Conservation (phyloP, 805 yeast genomes). For the Starmerella scarabaei region DNA sequence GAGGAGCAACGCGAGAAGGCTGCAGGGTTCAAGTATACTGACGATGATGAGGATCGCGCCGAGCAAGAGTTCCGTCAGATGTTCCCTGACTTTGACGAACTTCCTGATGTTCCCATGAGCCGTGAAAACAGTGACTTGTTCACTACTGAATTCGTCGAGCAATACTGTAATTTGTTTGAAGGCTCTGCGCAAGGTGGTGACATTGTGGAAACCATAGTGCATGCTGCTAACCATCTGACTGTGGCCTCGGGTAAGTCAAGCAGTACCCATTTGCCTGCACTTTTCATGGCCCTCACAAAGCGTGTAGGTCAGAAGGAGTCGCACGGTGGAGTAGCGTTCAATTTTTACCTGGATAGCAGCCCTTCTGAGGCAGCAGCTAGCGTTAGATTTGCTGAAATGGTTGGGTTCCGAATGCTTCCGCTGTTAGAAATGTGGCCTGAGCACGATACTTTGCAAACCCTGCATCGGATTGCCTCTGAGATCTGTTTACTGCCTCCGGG, state of each 20-base stretch:
- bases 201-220: neutral
- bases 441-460: slow-evolving; percentile 71
- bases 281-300: slow-evolving; percentile 9
- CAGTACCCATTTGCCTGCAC: slow-evolving; percentile 10
- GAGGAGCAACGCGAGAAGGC: slow-evolving; percentile 48
- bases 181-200: neutral
- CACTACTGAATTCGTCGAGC: slow-evolving; percentile 30
- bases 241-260: slow-evolving; percentile 1
- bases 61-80: slow-evolving; percentile 69
- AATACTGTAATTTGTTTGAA: slow-evolving; percentile 3
- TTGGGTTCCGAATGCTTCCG: slow-evolving; percentile 35
- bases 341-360: slow-evolving; percentile 55
- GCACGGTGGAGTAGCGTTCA: slow-evolving; percentile 18
- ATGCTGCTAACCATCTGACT: slow-evolving; percentile 3
- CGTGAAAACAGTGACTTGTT: slow-evolving; percentile 4
- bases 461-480: slow-evolving; percentile 52
- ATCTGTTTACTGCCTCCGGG: slow-evolving; percentile 46
- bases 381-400: slow-evolving; percentile 34
- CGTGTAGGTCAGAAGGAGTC: neutral
- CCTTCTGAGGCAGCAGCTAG: slow-evolving; percentile 51
- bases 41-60: slow-evolving; percentile 43
- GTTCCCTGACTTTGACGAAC: slow-evolving; percentile 62
- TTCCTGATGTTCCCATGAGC: neutral
- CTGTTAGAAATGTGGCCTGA: slow-evolving; percentile 78
- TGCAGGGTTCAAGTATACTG: slow-evolving; percentile 52